phyloP scores from a whole-genome alignment of 2,329 filamentous ascomycete genomes.

The Neoascochyta sp. region DNA sequence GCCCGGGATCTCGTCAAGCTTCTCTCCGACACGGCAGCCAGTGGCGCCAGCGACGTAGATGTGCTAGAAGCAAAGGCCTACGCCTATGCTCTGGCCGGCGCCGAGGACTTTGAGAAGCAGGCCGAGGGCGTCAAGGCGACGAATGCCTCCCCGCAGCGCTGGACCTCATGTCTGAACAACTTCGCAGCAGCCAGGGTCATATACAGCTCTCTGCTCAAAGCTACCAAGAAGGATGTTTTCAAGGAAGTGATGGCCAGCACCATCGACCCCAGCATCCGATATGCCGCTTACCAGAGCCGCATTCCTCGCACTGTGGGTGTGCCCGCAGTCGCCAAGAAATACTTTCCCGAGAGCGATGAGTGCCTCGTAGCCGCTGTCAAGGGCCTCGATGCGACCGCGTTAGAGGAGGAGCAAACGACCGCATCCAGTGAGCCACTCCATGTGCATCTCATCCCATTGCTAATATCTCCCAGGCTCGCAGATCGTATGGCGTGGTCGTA shows the following conservation, averaged over 20 bases:
- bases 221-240: constrained; percentile 70
- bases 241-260: constrained; percentile 82
- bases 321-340: constrained; percentile 70
- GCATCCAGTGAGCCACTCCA: constrained; percentile 44
- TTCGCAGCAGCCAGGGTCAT: constrained; percentile 77
- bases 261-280: constrained; percentile 89
- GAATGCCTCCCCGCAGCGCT: constrained; percentile 51
- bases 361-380: constrained; percentile 65
- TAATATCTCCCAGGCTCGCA: constrained; percentile 47
- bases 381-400: constrained; percentile 58
- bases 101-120: constrained; percentile 80
- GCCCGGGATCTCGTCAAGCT: constrained; percentile 65
- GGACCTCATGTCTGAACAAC: constrained; percentile 71
- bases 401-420: constrained; percentile 48
- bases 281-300: constrained; percentile 88
- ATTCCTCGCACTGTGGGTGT: constrained; percentile 82
- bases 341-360: constrained; percentile 65
- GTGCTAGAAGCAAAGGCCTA: constrained; percentile 86
- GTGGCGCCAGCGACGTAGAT: constrained; percentile 65
- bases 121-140: constrained; percentile 42
- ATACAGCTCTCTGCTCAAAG: constrained; percentile 69
- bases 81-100: constrained; percentile 69
- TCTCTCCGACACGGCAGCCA: constrained; percentile 60
- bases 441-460: not conserved
- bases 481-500: constrained; percentile 80